Evolutionary conservation across 805 yeast species (phyloP).

Genomic region (Helenozyma baotianmanensis): DNA sequence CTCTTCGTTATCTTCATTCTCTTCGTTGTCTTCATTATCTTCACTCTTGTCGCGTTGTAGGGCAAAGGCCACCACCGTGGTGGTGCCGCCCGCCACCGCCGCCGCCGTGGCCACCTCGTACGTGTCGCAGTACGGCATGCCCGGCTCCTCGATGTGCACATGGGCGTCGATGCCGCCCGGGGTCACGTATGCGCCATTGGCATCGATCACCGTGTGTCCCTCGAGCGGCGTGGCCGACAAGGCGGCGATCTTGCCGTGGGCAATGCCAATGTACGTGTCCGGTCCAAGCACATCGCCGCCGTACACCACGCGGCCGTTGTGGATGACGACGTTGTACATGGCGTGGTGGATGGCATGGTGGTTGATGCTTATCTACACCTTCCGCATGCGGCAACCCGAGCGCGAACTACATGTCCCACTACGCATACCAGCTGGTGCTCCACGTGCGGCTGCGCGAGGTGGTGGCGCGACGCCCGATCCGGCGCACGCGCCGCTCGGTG

Average conservation of each 20-base stretch:
- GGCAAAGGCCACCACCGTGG: constrained; percentile 46
- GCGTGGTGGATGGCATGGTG: neutral
- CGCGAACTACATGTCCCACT: neutral
- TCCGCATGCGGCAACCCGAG: constrained; percentile 1
- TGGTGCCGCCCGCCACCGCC: constrained; percentile 49
- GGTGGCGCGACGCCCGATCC: constrained; percentile 2
- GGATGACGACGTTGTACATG: constrained; percentile 20
- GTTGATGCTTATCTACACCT: neutral
- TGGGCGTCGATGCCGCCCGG: constrained; percentile 53
- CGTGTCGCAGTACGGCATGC: constrained; percentile 38
- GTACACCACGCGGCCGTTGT: constrained; percentile 27
- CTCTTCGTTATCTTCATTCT: too few species aligned
- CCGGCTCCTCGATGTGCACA: constrained; percentile 43
- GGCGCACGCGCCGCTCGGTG: constrained; percentile 4
- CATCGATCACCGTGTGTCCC: constrained; percentile 34
- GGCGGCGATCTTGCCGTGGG: constrained; percentile 33
- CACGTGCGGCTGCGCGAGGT: constrained; percentile 1
- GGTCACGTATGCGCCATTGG: constrained; percentile 43
- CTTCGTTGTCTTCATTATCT: too few species aligned
- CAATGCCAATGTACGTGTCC: constrained; percentile 37
- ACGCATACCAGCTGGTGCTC: constrained; percentile 5
- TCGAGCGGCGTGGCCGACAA: constrained; percentile 26
- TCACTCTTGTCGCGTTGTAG: constrained; percentile 30
- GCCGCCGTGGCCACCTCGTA: constrained; percentile 42
- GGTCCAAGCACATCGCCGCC: constrained; percentile 27